These are phyloP conservation scores for Capsicum chinense DNA, from an alignment of 257 asterid genomes.

Conservation along the genomic window DNA sequence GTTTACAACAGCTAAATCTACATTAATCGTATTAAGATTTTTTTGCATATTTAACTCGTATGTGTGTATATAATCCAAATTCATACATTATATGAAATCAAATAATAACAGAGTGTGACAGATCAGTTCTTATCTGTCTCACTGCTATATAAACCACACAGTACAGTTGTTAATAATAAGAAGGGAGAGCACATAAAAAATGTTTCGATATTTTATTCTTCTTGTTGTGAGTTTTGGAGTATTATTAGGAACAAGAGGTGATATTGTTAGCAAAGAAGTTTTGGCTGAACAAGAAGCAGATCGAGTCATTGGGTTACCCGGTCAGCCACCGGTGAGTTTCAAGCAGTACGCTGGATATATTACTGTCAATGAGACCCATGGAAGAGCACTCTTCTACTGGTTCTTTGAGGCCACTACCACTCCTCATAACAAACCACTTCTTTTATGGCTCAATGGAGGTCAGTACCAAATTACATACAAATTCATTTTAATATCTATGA, in stretches of 20 bases:
- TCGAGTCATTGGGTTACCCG: conserved; percentile 59
- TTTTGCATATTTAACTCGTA: too few species aligned
- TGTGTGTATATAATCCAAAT: not conserved
- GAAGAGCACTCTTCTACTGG: conserved; percentile 86
- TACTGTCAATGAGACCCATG: conserved; percentile 63
- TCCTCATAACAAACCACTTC: conserved; percentile 55
- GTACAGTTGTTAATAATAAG: too few species aligned
- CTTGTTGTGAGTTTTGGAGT: not conserved
- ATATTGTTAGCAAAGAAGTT: not conserved
- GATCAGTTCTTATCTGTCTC: conserved; percentile 36
- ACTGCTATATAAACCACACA: conserved; percentile 32
- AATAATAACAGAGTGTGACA: conserved; percentile 25
- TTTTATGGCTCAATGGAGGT: conserved; percentile 91
- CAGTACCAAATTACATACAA: not conserved
- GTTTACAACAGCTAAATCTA: not conserved
- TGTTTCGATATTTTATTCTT: conserved; percentile 11
- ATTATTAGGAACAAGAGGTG: not conserved
- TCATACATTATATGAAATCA: not conserved
- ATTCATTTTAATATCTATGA: too few species aligned
- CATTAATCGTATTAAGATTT: too few species aligned
- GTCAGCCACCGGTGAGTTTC: conserved; percentile 71
- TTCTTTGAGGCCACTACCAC: conserved; percentile 63
- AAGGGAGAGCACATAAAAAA: not conserved
- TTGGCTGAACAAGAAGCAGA: conserved; percentile 56
- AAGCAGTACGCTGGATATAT: conserved; percentile 76